These are phyloP conservation scores for Musa beccarii DNA, from an alignment of 176 grass and related monocot genomes.

Conservation along the genomic window DNA sequence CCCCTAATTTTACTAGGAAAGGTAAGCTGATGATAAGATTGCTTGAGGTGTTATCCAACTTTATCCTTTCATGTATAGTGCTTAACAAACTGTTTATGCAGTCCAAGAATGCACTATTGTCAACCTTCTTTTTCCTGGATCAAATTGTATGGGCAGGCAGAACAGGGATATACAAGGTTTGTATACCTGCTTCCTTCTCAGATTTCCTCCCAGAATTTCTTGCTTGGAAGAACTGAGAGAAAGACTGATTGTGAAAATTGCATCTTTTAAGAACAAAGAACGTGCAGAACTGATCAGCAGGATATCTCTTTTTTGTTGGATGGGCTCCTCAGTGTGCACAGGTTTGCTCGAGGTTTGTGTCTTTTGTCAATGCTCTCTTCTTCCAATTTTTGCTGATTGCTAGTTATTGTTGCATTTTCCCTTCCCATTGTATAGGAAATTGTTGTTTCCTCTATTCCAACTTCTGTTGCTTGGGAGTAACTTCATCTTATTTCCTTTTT, in stretches of 20 bases:
- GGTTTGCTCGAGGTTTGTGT: conserved; percentile 43
- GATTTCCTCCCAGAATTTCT: background rate
- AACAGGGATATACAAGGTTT: conserved; percentile 65
- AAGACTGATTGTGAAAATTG: background rate
- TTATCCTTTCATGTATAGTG: background rate
- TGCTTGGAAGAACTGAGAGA: background rate
- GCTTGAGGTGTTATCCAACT: background rate
- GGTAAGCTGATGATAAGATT: conserved; percentile 22
- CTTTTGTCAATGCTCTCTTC: background rate
- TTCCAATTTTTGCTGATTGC: background rate
- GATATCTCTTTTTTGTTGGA: conserved; percentile 76
- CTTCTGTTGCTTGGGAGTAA: background rate
- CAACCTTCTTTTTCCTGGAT: conserved; percentile 88
- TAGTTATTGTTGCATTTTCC: background rate
- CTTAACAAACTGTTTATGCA: conserved; percentile 23
- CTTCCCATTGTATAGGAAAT: background rate
- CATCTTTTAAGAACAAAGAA: conserved; percentile 49
- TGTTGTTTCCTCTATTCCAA: background rate
- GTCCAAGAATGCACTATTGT: conserved; percentile 85
- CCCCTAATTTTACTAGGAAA: conserved; percentile 68
- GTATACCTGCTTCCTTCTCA: background rate
- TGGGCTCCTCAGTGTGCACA: conserved; percentile 54
- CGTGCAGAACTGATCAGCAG: conserved; percentile 38
- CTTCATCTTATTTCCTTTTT: background rate
- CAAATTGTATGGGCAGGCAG: conserved; percentile 90